A percentile compares a stretch with the other conserved stretches of the same genome.
phyloP scores from a whole-genome alignment of 768 basidiomycete species.

The Mrakia gelida region DNA sequence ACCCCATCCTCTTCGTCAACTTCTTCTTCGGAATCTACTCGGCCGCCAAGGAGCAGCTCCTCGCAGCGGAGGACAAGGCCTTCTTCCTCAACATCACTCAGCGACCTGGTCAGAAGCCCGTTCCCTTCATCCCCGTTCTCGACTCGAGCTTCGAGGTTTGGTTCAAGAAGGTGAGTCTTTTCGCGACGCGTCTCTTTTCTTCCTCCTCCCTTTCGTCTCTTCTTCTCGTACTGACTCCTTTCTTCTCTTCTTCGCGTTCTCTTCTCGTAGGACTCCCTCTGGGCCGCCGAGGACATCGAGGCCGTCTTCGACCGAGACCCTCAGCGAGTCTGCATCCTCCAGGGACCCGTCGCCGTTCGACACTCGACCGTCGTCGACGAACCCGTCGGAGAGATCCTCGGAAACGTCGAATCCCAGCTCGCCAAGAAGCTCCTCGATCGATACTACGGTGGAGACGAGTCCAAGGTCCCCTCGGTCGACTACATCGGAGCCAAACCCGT shows the following conservation, averaged over 20 bases:
- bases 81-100: constrained; percentile 96
- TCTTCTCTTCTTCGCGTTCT: constrained; percentile 17
- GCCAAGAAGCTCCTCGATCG: constrained; percentile 71
- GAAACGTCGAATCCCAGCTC: constrained; percentile 74
- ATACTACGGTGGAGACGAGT: constrained; percentile 70
- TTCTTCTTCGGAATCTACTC: constrained; percentile 79
- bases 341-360: constrained; percentile 92
- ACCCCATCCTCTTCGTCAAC: constrained; percentile 68
- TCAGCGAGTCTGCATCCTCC: constrained; percentile 93
- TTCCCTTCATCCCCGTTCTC: constrained; percentile 93
- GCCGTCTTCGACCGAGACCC: constrained; percentile 99
- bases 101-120: constrained; percentile 95
- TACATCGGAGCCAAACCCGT: constrained; percentile 64
- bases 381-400: constrained; percentile 86
- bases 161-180: constrained; percentile 87
- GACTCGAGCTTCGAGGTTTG: constrained; percentile 93
- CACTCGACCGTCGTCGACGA: constrained; percentile 84
- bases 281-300: constrained; percentile 97
- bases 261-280: constrained; percentile 74
- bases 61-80: constrained; percentile 87
- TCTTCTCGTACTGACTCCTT: neutral
- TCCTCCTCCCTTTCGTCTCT: constrained; percentile 24
- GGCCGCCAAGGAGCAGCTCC: constrained; percentile 72
- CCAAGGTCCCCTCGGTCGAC: constrained; percentile 71
- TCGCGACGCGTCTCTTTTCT: neutral